These are phyloP conservation scores for Backusella circina DNA, from an alignment of 192 early-diverging fungal genomes.

Conservation along the genomic window DNA sequence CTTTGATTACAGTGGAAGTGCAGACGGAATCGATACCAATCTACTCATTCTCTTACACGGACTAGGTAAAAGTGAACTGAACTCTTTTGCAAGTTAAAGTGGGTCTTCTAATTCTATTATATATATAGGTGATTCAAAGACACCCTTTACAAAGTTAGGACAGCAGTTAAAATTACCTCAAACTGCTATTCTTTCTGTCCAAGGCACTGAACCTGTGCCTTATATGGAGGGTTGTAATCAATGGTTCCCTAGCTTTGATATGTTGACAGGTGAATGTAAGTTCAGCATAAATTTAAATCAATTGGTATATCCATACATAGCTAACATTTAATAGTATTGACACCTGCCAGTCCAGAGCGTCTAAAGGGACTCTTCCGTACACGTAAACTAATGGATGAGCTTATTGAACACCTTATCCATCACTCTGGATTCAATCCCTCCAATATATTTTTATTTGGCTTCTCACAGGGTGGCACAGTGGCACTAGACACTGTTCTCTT, in stretches of 20 bases:
- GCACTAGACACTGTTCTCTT: conserved; percentile 64
- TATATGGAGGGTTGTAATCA: conserved; percentile 56
- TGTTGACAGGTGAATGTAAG: conserved; percentile 48
- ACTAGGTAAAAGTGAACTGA: too few relatives aligned
- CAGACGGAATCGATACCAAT: conserved; percentile 56
- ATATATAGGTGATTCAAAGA: conserved; percentile 43
- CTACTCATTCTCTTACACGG: conserved; percentile 74
- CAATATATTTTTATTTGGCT: conserved; percentile 67
- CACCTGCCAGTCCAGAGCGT: conserved; percentile 34
- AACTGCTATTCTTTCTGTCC: conserved; percentile 59
- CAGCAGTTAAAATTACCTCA: conserved; percentile 62
- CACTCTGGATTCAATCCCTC: conserved; percentile 38
- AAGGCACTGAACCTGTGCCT: conserved; percentile 58
- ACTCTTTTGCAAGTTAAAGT: not conserved
- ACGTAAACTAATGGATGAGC: conserved; percentile 35
- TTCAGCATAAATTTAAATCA: not conserved
- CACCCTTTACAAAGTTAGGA: conserved; percentile 60
- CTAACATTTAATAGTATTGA: conserved; percentile 30
- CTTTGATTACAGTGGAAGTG: conserved; percentile 45
- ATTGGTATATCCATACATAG: too few relatives aligned
- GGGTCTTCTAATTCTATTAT: not conserved
- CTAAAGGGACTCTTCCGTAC: conserved; percentile 41
- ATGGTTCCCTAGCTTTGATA: conserved; percentile 67
- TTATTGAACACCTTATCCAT: conserved; percentile 44
- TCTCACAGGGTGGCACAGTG: conserved; percentile 67